phyloP scores from a whole-genome alignment of 1,284 basidiomycete species.

The Tylopilus orsonianus region DNA sequence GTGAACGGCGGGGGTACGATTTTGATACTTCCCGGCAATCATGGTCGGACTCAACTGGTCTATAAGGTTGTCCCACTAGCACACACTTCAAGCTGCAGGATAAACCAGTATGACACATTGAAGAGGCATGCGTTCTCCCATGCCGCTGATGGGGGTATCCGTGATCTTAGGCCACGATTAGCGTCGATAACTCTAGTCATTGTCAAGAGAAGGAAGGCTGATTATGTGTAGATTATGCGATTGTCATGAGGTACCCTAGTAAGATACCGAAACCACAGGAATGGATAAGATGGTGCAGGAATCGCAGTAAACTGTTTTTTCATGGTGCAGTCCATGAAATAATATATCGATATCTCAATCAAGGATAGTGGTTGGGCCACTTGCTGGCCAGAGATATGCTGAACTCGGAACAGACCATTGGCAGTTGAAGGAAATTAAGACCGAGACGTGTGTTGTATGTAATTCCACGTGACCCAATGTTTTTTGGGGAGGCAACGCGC shows the following conservation, averaged over 20 bases:
- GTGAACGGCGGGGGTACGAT: no score
- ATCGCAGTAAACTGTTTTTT: conserved; percentile 3
- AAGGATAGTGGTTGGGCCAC: no score
- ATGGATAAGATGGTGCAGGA: not conserved
- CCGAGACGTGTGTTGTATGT: conserved; percentile 20
- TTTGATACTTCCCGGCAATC: not conserved
- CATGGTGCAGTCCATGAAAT: no score
- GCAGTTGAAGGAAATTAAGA: conserved; percentile 1
- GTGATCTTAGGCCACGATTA: conserved; percentile 29
- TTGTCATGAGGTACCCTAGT: conserved; percentile 7
- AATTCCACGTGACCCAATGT: conserved; percentile 30
- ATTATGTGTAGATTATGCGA: conserved; percentile 18
- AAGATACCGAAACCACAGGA: not conserved
- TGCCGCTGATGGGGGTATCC: conserved; percentile 19
- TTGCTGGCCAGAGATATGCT: no score
- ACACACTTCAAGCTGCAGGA: conserved; percentile 2
- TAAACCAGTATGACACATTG: conserved; percentile 1
- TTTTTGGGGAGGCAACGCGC: conserved; percentile 30
- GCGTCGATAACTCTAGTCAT: conserved; percentile 29
- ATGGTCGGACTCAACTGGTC: not conserved
- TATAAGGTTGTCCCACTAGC: conserved; percentile 7
- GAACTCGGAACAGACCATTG: not conserved
- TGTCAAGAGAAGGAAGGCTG: conserved; percentile 1
- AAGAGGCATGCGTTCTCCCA: conserved; percentile 21
- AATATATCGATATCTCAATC: no score